Conservation (phyloP, 225 moss, liverwort and hornwort species). For the Pseudoscleropodium purum region DNA sequence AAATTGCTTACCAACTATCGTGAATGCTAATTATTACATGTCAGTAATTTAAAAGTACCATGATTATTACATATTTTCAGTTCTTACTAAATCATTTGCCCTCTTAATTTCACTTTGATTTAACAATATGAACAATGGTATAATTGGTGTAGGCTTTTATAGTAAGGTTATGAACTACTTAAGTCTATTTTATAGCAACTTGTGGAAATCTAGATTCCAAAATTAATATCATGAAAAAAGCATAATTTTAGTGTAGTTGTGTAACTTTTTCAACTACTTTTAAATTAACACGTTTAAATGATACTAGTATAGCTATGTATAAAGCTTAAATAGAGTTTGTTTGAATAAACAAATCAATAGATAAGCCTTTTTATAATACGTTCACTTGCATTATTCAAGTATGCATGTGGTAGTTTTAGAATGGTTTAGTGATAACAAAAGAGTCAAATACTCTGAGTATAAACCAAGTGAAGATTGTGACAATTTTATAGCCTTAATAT, state of each 20-base stretch:
- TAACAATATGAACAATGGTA: neutral
- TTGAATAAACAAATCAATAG: neutral
- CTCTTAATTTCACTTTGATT: neutral
- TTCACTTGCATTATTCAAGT: neutral
- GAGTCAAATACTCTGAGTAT: neutral
- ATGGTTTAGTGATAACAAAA: neutral
- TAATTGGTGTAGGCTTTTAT: too few relatives aligned
- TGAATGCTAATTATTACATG: too few relatives aligned
- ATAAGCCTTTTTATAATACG: too few relatives aligned
- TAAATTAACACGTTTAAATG: neutral
- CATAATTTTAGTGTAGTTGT: accelerated
- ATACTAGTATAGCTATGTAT: neutral
- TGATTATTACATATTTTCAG: neutral
- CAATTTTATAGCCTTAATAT: neutral
- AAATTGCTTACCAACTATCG: accelerated
- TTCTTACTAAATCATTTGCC: neutral
- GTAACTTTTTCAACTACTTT: accelerated
- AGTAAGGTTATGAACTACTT: neutral
- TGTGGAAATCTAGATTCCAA: neutral
- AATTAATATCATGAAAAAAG: neutral
- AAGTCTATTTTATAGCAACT: neutral
- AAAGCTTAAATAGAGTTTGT: neutral
- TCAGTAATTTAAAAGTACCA: neutral
- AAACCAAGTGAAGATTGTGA: neutral
- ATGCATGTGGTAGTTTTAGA: neutral